Evolutionary conservation across 768 basidiomycete species (phyloP).

Genomic region (Rhodotorula kratochvilovae): DNA sequence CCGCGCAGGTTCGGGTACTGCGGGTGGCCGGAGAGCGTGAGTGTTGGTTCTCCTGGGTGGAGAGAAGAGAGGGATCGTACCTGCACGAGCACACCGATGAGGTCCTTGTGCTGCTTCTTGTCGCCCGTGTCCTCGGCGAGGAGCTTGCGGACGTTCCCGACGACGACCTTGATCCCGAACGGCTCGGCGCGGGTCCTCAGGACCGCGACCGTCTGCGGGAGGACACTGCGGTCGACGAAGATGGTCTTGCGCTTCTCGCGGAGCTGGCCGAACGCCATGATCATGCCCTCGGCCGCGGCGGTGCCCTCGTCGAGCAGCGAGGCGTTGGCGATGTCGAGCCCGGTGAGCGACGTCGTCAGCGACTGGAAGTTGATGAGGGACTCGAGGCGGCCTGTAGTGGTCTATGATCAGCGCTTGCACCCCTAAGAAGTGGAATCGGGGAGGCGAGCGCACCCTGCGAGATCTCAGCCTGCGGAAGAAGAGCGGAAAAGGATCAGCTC

Average conservation of each 20-base stretch:
- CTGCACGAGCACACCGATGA: constrained; percentile 74
- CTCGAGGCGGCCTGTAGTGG: constrained; percentile 73
- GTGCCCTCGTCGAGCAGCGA: constrained; percentile 78
- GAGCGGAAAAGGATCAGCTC: too few species aligned
- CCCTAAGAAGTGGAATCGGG: background rate
- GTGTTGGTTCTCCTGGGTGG: too few species aligned
- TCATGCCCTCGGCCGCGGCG: constrained; percentile 57
- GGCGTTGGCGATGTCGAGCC: constrained; percentile 93
- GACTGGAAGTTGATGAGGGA: constrained; percentile 95
- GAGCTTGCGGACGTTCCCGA: constrained; percentile 53
- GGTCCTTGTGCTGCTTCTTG: constrained; percentile 52
- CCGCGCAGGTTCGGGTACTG: constrained; percentile 95
- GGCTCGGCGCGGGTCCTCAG: constrained; percentile 86
- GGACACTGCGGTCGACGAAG: constrained; percentile 73
- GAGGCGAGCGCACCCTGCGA: constrained; percentile 67
- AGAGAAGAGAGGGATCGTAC: background rate
- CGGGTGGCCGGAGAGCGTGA: background rate
- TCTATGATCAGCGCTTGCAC: background rate
- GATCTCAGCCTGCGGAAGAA: constrained; percentile 87
- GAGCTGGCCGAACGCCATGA: constrained; percentile 70
- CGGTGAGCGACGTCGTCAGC: constrained; percentile 87
- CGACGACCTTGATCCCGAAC: constrained; percentile 75
- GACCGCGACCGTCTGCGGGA: constrained; percentile 85
- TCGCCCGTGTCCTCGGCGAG: constrained; percentile 35
- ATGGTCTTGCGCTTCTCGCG: constrained; percentile 74